Evolutionary conservation across 257 asterid genomes (phyloP), one percentile per base, ranked within the genome.

Genomic region (Catharanthus roseus): DNA sequence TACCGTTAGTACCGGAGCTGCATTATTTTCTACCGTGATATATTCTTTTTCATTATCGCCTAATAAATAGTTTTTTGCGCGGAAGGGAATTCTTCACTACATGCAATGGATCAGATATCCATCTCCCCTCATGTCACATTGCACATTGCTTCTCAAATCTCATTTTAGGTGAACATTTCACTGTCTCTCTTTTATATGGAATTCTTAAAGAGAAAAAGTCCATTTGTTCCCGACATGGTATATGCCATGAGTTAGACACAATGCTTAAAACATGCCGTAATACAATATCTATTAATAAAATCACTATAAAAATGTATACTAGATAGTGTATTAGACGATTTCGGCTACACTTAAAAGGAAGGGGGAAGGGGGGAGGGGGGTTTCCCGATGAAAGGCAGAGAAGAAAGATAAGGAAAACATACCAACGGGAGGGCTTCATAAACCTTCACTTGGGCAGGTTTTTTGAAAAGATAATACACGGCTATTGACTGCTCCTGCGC

Each of bases 401-500:
- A 75, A 78, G 11, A 71, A 58, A 76, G 75, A 83, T 77, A 78
- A 70, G 73, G n/a, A 76, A 84, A 80, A 85, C 97, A 82, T 88
- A 90, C 97, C 91, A 75, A 92, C n/a, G n/a, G n/a, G 79, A 56
- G 71, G 83, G 61, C 76, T 80, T 63, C 78, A 84, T 82, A 77
- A 55, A 75, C 79, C 78, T 72, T 82, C 84, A 72, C 55, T 75
- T 75, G 47, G n/a, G 88, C 89, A 69, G 70, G n/a, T n/a, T n/a
- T n/a, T 82, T 77, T 65, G 83, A 75, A 74, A 71, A 76, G 75
- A 77, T 66, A 79, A 8, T 67, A 71, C 82, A 82, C n/a, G n/a
- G n/a, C 73, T 82, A 86, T 72, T 81, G 86, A 81, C 74, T 77
- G 81, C 72, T 75, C 96, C 97, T 91, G 96, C 87, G 89, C 78